A percentile compares a stretch with the other conserved stretches of the same genome.
Evolutionary conservation across 148 eudicot genomes (phyloP).

Genomic region (Chenopodium album): DNA sequence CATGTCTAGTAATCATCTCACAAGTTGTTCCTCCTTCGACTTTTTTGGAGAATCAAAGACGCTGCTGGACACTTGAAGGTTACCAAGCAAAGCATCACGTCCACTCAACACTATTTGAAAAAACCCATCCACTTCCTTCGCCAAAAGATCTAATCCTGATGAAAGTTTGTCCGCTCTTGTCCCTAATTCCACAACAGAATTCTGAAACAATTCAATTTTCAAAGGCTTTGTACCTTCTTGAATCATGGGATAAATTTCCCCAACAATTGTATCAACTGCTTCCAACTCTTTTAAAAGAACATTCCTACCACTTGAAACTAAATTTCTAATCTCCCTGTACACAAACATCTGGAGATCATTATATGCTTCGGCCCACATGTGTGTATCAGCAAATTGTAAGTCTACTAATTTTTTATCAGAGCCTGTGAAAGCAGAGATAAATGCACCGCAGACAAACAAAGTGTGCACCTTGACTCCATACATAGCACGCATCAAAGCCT

Average conservation of each 20-base stretch:
- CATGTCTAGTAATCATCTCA: constrained; percentile 34
- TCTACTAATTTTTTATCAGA: constrained; percentile 51
- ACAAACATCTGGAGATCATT: constrained; percentile 51
- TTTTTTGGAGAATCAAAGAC: constrained; percentile 37
- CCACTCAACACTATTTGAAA: constrained; percentile 71
- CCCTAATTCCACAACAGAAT: constrained; percentile 35
- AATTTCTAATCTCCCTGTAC: constrained; percentile 49
- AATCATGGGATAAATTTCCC: constrained; percentile 43
- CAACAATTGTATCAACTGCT: constrained; percentile 45
- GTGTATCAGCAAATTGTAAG: constrained; percentile 46
- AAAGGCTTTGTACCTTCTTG: constrained; percentile 37
- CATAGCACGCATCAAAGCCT: constrained; percentile 81
- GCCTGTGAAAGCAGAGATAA: constrained; percentile 66
- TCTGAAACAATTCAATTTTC: constrained; percentile 32
- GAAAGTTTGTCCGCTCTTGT: constrained; percentile 48
- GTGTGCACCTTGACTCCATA: constrained; percentile 77
- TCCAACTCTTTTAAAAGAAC: constrained; percentile 60
- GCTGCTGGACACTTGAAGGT: constrained; percentile 49
- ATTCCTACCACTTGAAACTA: constrained; percentile 35
- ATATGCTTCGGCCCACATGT: constrained; percentile 71
- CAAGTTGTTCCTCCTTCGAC: constrained; percentile 34
- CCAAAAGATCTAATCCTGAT: constrained; percentile 57
- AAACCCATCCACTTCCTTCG: constrained; percentile 69
- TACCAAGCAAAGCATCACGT: constrained; percentile 77
- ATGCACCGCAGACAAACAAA: constrained; percentile 55